Percentiles rank a stretch among this genome's conserved stretches.
phyloP scores from a whole-genome alignment of 495 filamentous ascomycete species.

The Aspergillus panamensis region DNA sequence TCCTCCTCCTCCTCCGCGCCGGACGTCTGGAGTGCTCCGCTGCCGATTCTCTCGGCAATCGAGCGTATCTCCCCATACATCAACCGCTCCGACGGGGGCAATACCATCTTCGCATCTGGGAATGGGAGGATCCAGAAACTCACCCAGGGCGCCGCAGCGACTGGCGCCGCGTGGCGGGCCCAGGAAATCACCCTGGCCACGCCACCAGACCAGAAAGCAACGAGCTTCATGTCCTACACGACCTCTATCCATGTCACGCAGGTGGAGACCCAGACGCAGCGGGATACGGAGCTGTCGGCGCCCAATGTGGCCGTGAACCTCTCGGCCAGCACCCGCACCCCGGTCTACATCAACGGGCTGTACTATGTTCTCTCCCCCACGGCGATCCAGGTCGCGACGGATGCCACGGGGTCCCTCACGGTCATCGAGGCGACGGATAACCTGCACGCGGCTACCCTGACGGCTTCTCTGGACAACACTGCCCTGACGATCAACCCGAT shows the following conservation, averaged over 20 bases:
- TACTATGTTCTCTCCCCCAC: constrained; percentile 5
- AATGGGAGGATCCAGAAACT: neutral
- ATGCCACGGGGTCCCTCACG: neutral
- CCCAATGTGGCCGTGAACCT: neutral
- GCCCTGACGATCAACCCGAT: neutral
- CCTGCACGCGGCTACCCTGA: neutral
- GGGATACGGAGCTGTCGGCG: neutral
- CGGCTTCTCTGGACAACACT: neutral
- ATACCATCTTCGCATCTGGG: constrained; percentile 8
- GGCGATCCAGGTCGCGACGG: neutral
- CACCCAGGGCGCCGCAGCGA: neutral
- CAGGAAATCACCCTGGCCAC: neutral
- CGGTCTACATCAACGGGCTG: constrained; percentile 7
- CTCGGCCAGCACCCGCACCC: neutral
- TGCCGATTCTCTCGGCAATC: neutral
- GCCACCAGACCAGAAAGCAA: neutral
- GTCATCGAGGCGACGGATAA: neutral
- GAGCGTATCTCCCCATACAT: constrained; percentile 7
- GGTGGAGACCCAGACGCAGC: no score
- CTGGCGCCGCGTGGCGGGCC: neutral
- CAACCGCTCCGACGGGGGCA: constrained; percentile 4
- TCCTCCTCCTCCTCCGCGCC: neutral
- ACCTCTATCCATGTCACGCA: constrained; percentile 2
- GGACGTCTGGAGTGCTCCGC: constrained; percentile 1
- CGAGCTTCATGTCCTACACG: neutral